These are phyloP conservation scores for Dendrobium chrysotoxum DNA, from an alignment of 106 monocot genomes.

Conservation along the genomic window DNA sequence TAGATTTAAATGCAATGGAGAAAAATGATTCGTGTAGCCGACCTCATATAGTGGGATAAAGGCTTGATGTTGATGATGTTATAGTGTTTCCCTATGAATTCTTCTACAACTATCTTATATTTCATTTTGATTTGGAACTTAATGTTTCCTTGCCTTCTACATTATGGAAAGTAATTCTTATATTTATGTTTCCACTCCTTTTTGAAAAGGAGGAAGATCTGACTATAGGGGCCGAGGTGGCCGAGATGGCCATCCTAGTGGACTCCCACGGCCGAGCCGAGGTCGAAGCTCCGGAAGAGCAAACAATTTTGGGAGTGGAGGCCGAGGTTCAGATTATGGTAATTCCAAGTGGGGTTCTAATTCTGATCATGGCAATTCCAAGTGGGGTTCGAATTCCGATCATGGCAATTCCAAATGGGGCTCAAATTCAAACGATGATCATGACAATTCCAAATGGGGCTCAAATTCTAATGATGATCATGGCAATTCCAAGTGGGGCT, in stretches of 20 bases:
- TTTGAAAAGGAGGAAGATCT: slow-evolving; percentile 50
- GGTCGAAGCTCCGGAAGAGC: slow-evolving; percentile 59
- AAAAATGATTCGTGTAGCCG: too few relatives aligned
- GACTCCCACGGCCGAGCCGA: slow-evolving; percentile 37
- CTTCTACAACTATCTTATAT: background rate
- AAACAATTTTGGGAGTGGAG: slow-evolving; percentile 14
- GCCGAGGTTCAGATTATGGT: background rate
- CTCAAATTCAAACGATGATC: too few relatives aligned
- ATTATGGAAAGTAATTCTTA: background rate
- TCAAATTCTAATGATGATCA: too few relatives aligned
- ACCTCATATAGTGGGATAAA: too few relatives aligned
- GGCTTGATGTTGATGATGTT: too few relatives aligned
- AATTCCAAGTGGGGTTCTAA: slow-evolving; percentile 15
- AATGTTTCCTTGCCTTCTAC: background rate
- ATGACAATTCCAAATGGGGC: slow-evolving; percentile 8
- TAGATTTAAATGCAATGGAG: too few relatives aligned
- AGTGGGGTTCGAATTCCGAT: slow-evolving; percentile 25
- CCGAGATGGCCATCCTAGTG: slow-evolving; percentile 50
- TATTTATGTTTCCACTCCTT: background rate
- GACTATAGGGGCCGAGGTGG: slow-evolving; percentile 35
- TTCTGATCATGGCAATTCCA: slow-evolving; percentile 19
- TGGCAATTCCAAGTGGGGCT: slow-evolving; percentile 7
- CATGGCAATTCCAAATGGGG: slow-evolving; percentile 8
- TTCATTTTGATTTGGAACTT: background rate
- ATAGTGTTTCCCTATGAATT: background rate